These are phyloP conservation scores for Tricholoma sp. DNA, from an alignment of 768 basidiomycete species.

Conservation along the genomic window DNA sequence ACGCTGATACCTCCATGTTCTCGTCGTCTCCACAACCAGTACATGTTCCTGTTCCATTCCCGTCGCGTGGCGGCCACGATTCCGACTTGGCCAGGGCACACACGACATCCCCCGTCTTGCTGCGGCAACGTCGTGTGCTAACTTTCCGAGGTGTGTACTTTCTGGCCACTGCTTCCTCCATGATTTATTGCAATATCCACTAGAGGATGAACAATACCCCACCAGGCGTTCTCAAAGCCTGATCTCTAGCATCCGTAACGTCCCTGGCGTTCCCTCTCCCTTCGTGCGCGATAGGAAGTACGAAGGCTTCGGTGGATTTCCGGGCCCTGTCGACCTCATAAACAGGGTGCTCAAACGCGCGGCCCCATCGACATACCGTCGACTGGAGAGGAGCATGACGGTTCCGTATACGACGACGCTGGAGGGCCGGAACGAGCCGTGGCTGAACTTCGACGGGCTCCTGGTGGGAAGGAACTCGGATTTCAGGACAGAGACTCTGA, in stretches of 20 bases:
- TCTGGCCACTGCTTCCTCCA: background rate
- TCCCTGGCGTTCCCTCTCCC: background rate
- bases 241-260: background rate
- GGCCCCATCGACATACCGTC: slow-evolving; percentile 40
- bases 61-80: background rate
- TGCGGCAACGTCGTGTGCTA: slow-evolving; percentile 2
- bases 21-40: background rate
- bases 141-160: slow-evolving; percentile 3
- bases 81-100: background rate
- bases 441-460: slow-evolving; percentile 38
- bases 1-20: background rate
- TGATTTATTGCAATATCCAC: background rate
- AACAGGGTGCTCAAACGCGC: slow-evolving; percentile 30
- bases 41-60: background rate
- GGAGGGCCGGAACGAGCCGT: slow-evolving; percentile 22
- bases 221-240: background rate
- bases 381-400: slow-evolving; percentile 46
- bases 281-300: slow-evolving; percentile 25
- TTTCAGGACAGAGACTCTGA: slow-evolving; percentile 48
- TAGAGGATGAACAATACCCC: slow-evolving; percentile 6
- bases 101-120: slow-evolving; percentile 7
- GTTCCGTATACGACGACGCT: slow-evolving; percentile 43
- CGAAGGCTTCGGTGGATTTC: slow-evolving; percentile 41
- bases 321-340: slow-evolving; percentile 37
- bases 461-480: slow-evolving; percentile 57